Evolutionary conservation across 768 basidiomycete genomes (phyloP), one percentile per base, ranked within the genome.

Genomic region (Mycena latifolia): DNA sequence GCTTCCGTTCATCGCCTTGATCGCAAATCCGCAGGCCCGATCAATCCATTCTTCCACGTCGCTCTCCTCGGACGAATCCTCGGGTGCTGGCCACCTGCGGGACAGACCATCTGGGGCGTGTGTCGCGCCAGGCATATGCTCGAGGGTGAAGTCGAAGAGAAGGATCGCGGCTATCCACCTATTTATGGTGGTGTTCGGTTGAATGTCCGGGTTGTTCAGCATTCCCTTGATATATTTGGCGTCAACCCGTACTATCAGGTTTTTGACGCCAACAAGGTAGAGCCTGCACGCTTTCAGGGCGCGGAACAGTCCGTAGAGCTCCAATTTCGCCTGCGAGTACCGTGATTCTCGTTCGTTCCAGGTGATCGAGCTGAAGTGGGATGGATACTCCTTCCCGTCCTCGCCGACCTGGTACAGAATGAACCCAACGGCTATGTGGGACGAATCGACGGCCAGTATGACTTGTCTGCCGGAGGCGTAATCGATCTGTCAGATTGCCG

Each of bases 151-250:
- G n/a, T n/a, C n/a, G n/a, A n/a, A n/a, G n/a, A n/a, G 41, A 4
- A 80, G 56, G 14, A 83, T 82, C 14, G 72, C 76, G 47, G 72
- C 67, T 27, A 84, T 81, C 83, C 82, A 84, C 14, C 75, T 58
- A 57, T 83, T 84, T 4, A 83, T 78, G 0, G 81, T 63, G 0
- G 80, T 76, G 59, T 77, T 80, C 0, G 79, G 81, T 17, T 74
- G 73, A 0, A 78, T 27, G 37, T 83, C 79, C 0, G 81, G 81
- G 11, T 77, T 58, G 52, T 82, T 80, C 5, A 84, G 53, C 81
- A 83, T 84, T 20, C 78, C 79, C 58, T 79, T 79, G 14, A 84
- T 81, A 59, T 79, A 79, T 35, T 78, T 71, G 0, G 79, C 81
- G 66, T 84, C 79, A 0, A 79, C 77, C 67, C 82, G 79, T 0